A percentile compares a stretch with the other conserved stretches of the same genome.
Evolutionary conservation across 176 grass and related monocot genomes (phyloP).

Genomic region (Musa itinerans): DNA sequence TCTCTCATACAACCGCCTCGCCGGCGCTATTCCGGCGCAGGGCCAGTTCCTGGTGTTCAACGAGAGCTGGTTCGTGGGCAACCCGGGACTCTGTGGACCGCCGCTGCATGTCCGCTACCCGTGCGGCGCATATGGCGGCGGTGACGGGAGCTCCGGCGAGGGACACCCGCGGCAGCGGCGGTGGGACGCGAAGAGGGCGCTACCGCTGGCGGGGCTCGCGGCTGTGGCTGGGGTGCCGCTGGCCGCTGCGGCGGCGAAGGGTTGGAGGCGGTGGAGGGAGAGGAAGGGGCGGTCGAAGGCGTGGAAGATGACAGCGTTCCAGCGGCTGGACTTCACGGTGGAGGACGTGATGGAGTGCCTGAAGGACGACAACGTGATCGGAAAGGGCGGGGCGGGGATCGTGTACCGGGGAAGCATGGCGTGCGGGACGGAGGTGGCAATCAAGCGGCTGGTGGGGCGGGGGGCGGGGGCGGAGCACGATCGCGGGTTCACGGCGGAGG

Average conservation of each 20-base stretch:
- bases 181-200: conserved; percentile 26
- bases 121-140: neutral
- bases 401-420: conserved; percentile 66
- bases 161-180: neutral
- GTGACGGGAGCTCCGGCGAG: neutral
- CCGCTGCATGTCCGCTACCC: neutral
- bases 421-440: conserved; percentile 46
- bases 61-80: conserved; percentile 47
- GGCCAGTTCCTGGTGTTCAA: conserved; percentile 91
- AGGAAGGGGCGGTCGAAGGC: conserved; percentile 27
- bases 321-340: conserved; percentile 55
- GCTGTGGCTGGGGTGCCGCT: neutral
- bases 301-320: conserved; percentile 91
- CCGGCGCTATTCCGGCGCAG: conserved; percentile 45
- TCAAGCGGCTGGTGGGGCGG: conserved; percentile 55
- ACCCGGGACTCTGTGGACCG: conserved; percentile 45
- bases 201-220: conserved; percentile 23
- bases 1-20: conserved; percentile 70
- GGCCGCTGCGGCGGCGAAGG: conserved; percentile 12
- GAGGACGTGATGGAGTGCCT: conserved; percentile 84
- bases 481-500: conserved; percentile 75
- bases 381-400: conserved; percentile 83
- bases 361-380: conserved; percentile 85
- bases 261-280: conserved; percentile 28
- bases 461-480: conserved; percentile 46